Percentiles rank a stretch among this genome's conserved stretches.
These are phyloP conservation scores for Phialophora tarda DNA, from an alignment of 2,329 filamentous ascomycete species.

Conservation along the genomic window DNA sequence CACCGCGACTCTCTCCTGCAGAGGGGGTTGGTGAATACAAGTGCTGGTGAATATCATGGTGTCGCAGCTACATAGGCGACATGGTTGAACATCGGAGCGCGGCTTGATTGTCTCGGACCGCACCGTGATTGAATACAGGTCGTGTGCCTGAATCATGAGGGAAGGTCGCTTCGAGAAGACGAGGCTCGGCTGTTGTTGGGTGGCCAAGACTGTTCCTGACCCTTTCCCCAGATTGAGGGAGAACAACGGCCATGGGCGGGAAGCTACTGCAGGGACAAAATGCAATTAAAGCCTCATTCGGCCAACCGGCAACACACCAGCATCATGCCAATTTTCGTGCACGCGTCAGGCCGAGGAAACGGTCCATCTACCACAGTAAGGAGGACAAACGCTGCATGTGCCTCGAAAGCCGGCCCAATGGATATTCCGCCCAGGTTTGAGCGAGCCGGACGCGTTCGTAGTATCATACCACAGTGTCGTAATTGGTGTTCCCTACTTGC, in stretches of 20 bases:
- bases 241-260: conserved; percentile 13
- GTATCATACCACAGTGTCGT: background rate
- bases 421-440: background rate
- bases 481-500: background rate
- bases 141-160: background rate
- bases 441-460: background rate
- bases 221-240: conserved; percentile 17
- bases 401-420: background rate
- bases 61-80: conserved; percentile 5
- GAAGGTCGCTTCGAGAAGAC: conserved; percentile 5
- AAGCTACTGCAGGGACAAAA: conserved; percentile 29
- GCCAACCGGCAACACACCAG: background rate
- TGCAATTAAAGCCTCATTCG: background rate
- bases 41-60: background rate
- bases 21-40: background rate
- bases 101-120: conserved; percentile 11
- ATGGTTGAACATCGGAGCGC: background rate
- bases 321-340: background rate
- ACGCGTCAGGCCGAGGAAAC: background rate
- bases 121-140: background rate
- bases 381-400: background rate
- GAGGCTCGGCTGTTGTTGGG: conserved; percentile 1
- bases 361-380: no score
- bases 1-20: background rate
- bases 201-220: conserved; percentile 7